Evolutionary conservation across 2,329 filamentous ascomycete genomes (phyloP), one percentile per base, ranked within the genome.

Genomic region (Mycosphaerella sp.): DNA sequence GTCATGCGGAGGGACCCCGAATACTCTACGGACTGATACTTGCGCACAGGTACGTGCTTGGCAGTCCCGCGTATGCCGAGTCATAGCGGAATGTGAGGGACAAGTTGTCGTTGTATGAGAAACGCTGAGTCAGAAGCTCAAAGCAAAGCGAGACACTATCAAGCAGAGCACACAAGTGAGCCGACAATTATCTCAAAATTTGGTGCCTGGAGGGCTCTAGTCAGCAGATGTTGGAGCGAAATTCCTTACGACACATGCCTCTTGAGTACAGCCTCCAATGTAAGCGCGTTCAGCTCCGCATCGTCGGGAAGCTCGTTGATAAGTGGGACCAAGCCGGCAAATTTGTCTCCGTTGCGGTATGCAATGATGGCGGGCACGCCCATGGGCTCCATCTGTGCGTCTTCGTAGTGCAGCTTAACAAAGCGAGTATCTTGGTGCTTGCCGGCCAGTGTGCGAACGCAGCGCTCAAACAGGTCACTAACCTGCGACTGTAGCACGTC

Each of bases 361-460:
- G 87, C 91, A 43, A 97, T 76, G 34, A 97, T 76, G 3, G 93
- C 89, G 0, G 93, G 93, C 1, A 95, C 86, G 41, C 85, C 85
- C 28, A 89, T 86, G 52, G 86, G 82, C 67, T 96, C 89, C 76
- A 97, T 95, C 68, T 97, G 90, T 34, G 95, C 94, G 52, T 95
- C 90, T 56, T 87, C 84, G 67, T 89, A 88, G 70, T 95, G 85
- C 42, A 97, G 80, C 72, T 91, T 94, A 72, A 97, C 80, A 66
- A 98, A 97, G 65, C 87, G 88, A 30, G 87, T 80, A 8, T 82
- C 79, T 17, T 81, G 77, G 65, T 95, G 76, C 54, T 79, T 75
- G 55, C 78, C 75, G 37, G 95, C 89, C 25, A 97, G 77, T 1
- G 85, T 85, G 46, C 77, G 73, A 61, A 98, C 76, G 45, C 86